Evolutionary conservation across 2,329 filamentous ascomycete species (phyloP).

Genomic region (Hypoxylon sp.): DNA sequence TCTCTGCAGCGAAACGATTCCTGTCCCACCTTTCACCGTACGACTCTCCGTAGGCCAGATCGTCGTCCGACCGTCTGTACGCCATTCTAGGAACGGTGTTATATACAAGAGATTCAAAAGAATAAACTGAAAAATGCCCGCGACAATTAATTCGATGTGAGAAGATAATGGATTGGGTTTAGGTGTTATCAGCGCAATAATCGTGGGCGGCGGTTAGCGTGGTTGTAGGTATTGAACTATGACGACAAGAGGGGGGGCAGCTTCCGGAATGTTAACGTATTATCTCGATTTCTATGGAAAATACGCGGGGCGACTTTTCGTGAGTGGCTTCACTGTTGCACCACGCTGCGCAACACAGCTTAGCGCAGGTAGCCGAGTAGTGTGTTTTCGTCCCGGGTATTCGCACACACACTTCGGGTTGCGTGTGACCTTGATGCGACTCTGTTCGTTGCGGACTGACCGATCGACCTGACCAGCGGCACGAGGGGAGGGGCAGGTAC

Average conservation of each 20-base stretch:
- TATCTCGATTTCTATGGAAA: slow-evolving; percentile 26
- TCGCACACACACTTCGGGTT: slow-evolving; percentile 20
- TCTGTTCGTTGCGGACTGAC: slow-evolving; percentile 31
- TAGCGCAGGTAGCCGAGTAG: slow-evolving; percentile 6
- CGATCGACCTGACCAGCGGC: slow-evolving; percentile 33
- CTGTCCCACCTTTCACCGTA: slow-evolving; percentile 67
- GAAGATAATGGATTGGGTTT: slow-evolving; percentile 16
- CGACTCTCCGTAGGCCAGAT: slow-evolving; percentile 54
- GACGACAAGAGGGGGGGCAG: slow-evolving; percentile 42
- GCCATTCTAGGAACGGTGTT: slow-evolving; percentile 51
- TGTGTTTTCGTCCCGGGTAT: slow-evolving; percentile 22
- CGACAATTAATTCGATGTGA: slow-evolving; percentile 2
- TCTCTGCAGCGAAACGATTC: slow-evolving; percentile 68
- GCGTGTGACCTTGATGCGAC: slow-evolving; percentile 39
- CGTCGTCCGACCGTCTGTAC: slow-evolving; percentile 54
- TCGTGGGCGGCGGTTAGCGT: slow-evolving; percentile 24
- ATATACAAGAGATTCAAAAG: slow-evolving; percentile 7
- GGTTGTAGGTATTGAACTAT: slow-evolving; percentile 33
- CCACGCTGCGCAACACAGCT: slow-evolving; percentile 14
- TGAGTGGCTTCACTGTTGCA: slow-evolving; percentile 36
- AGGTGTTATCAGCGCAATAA: slow-evolving; percentile 22
- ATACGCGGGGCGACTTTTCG: slow-evolving; percentile 36
- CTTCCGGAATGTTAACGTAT: slow-evolving; percentile 25
- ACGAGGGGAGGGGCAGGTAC: slow-evolving; percentile 14
- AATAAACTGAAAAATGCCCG: slow-evolving; percentile 7